Evolutionary conservation across 2,329 filamentous ascomycete species (phyloP), one percentile per base, ranked within the genome.

Genomic region (Neopestalotiopsis sp.): DNA sequence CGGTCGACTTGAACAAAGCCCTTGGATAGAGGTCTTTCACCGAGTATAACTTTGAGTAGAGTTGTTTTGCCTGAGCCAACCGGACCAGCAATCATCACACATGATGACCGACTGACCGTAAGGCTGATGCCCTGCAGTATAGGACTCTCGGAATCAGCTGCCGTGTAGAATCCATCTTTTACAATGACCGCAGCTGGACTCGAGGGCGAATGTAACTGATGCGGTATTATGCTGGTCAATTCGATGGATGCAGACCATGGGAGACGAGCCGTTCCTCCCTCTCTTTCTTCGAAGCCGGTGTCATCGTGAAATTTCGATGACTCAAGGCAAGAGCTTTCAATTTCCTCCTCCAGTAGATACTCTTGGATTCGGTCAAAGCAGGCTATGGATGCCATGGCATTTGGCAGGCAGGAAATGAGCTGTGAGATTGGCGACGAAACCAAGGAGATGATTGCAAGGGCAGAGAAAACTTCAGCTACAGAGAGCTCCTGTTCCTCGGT

Each of bases 1-100:
- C 96, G 91, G 77, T 93, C 94, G 20, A 59, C n/a, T 40, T 61
- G 1, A n/a, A 65, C n/a, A 20, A 28, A 38, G 28, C 74, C 74
- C 12, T 70, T 32, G 3, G 59, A 57, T 34, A 70, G 10, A 49
- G 9, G 5, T 7, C 67, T 67, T 69, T 73, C 61, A 59, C 73
- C 53, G 67, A 73, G 58, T 45, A 57, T 69, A 32, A 56, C 68
- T 73, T 49, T 74, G 65, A 59, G 57, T 14, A 67, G 34, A 14
- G 65, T 30, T 20, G 53, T 24, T 34, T 67, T 67, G 32, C 65
- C 65, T 14, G 53, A 67, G 9, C 56, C 65, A 32, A 67, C 53
- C 7, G 53, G 53, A 59, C 65, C 65, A 49, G 59, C n/a, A 20
- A 61, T 42, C n/a, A 53, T 30, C 9, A 40, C 40, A 57, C 6